Conservation (phyloP, 345 rosid genomes). For the sweet orange (Citrus sinensis) region DNA sequence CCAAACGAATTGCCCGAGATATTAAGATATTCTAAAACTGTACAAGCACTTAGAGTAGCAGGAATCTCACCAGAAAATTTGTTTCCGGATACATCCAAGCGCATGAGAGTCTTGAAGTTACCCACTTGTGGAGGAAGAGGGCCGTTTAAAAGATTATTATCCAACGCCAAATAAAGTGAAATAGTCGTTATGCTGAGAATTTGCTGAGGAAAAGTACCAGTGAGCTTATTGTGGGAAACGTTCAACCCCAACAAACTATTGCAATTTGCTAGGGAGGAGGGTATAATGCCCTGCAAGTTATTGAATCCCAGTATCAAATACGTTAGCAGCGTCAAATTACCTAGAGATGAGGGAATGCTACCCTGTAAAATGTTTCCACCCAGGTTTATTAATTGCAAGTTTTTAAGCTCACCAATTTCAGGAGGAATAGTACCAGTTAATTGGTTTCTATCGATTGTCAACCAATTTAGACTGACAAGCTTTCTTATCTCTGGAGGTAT, state of each 20-base stretch:
- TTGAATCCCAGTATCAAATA: background rate
- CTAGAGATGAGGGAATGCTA: background rate
- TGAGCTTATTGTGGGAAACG: slow-evolving; percentile 8
- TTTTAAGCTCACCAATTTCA: background rate
- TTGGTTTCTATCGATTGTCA: background rate
- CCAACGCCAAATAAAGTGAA: too few relatives aligned
- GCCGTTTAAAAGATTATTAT: too few relatives aligned
- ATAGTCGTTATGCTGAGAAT: too few relatives aligned
- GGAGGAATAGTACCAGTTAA: slow-evolving; percentile 12
- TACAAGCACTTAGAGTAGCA: background rate
- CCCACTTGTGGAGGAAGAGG: too few relatives aligned
- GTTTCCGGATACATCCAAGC: slow-evolving; percentile 12
- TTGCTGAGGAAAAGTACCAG: slow-evolving; percentile 3
- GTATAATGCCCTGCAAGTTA: slow-evolving; percentile 7
- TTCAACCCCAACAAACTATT: background rate
- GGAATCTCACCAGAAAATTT: background rate
- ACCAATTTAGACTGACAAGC: background rate
- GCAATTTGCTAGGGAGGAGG: slow-evolving; percentile 8
- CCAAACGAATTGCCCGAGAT: background rate
- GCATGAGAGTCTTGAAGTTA: background rate
- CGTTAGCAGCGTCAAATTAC: background rate
- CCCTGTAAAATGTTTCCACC: background rate
- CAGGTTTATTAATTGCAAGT: background rate
- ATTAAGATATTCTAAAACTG: background rate
- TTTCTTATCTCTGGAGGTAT: slow-evolving; percentile 12